Base-by-base conservation (phyloP, 768 basidiomycete species). In the Tremella mesenterica region DNA sequence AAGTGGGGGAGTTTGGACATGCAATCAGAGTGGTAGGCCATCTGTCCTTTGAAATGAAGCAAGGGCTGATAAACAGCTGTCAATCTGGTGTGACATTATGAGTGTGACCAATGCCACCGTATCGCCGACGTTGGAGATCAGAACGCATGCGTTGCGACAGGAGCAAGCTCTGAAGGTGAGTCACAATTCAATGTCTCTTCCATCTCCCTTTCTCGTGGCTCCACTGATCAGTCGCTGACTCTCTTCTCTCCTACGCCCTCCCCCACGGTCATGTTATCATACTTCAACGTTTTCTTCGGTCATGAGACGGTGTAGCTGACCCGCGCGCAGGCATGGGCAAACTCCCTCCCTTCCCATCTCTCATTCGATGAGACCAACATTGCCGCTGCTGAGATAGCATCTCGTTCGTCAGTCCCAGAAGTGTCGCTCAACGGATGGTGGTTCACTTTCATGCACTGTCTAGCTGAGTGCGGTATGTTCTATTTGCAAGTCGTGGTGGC, bases 381-480 rank as follows among this genome's bases (percentile, higher is more conserved):
- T 9, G 41, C 51, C 13, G 18, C 34, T 20, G 56, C 60, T 13
- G 53, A 69, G 7, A 33, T 48, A 34, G 59, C 57, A 38, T 49
- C 70, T 7, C 18, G 43, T 7, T 69, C 68, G 13, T 56, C 66
- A 1, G 41, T 71, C 1, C 48, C 63, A 1, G 48, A 57, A n/a
- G 56, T 60, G 25, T 59, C 63, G 23, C 43, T 59, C 20, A 57
- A 60, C 3, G 72, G 68, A 0, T 71, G 66, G 59, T 51, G 67
- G 34, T 73, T 65, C 54, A 61, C 63, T 0, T 64, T 67, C 54
- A 69, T 71, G 66, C 72, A 73, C 56, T 54, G 63, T 18, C 49
- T 73, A 3, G 71, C 71, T 7, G 71, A 73, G 48, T 71, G 69
- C 39, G 68, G 69, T 12, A 71, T 71, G 64, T 71, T 71, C 51